Percentiles rank a stretch among this genome's conserved stretches.
These are phyloP conservation scores for Hanseniaspora lachancei DNA, from an alignment of 805 yeast species.

Conservation along the genomic window DNA sequence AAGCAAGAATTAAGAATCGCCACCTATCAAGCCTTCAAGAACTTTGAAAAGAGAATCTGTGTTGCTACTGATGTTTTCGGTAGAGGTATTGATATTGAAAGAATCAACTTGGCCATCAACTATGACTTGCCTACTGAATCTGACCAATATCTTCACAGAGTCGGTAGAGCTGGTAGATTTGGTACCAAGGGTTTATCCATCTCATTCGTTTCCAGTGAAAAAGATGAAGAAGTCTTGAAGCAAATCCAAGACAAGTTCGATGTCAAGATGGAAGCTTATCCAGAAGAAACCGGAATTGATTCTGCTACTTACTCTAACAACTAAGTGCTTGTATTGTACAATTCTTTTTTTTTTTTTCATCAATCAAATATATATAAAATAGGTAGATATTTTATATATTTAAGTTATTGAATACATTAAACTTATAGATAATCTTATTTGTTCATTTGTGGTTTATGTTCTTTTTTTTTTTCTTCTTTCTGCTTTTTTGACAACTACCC, in stretches of 20 bases:
- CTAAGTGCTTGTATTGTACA: slow-evolving; percentile 24
- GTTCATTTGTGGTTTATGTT: no score
- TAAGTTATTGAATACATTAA: no score
- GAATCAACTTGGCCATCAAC: slow-evolving; percentile 94
- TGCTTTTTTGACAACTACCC: no score
- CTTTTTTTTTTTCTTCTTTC: no score
- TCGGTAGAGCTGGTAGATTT: slow-evolving; percentile 99
- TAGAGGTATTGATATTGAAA: slow-evolving; percentile 98
- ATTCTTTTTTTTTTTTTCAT: no score
- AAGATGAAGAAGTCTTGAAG: slow-evolving; percentile 77
- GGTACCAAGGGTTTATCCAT: slow-evolving; percentile 98
- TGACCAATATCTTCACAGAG: slow-evolving; percentile 96
- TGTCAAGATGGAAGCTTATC: slow-evolving; percentile 87
- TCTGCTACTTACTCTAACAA: slow-evolving; percentile 97
- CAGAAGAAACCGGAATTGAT: slow-evolving; percentile 87
- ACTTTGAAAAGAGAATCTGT: slow-evolving; percentile 96
- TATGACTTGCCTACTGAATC: slow-evolving; percentile 94
- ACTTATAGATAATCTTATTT: no score
- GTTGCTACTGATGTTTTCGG: slow-evolving; percentile 97
- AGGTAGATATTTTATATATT: no score
- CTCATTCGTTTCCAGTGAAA: slow-evolving; percentile 73
- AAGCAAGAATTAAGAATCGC: slow-evolving; percentile 97
- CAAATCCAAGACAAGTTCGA: slow-evolving; percentile 96
- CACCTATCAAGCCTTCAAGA: slow-evolving; percentile 90
- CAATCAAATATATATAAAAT: no score